These are phyloP conservation scores for Claviceps maximensis DNA, from an alignment of 2,329 filamentous ascomycete genomes.

Conservation along the genomic window DNA sequence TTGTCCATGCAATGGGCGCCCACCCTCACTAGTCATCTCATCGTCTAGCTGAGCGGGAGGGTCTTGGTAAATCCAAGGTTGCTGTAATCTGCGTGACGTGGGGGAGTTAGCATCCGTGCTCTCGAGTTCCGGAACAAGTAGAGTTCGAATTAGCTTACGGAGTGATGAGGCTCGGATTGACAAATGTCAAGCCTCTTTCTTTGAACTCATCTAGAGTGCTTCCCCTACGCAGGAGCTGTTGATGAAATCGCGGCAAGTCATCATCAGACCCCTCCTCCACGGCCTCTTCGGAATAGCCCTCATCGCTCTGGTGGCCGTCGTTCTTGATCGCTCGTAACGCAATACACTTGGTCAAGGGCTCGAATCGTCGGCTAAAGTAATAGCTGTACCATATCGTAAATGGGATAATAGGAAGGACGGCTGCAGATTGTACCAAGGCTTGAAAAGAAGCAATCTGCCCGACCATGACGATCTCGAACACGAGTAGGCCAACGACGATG, in stretches of 20 bases:
- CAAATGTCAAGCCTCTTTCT: conserved; percentile 56
- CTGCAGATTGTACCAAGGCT: conserved; percentile 58
- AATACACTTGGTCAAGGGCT: conserved; percentile 84
- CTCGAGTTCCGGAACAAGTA: background rate
- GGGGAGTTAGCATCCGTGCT: background rate
- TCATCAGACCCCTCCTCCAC: conserved; percentile 24
- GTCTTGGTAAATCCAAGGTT: conserved; percentile 54
- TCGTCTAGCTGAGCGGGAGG: conserved; percentile 28
- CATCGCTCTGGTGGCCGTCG: conserved; percentile 30
- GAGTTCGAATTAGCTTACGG: conserved; percentile 40
- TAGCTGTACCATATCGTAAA: conserved; percentile 83
- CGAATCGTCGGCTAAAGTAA: conserved; percentile 68
- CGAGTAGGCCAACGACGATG: conserved; percentile 68
- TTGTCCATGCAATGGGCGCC: conserved; percentile 9
- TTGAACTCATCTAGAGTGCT: conserved; percentile 60
- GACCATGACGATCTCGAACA: conserved; percentile 86
- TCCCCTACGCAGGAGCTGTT: conserved; percentile 34
- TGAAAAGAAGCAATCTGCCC: conserved; percentile 66
- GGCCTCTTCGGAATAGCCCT: conserved; percentile 22
- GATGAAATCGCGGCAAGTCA: conserved; percentile 29
- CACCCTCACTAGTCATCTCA: conserved; percentile 15
- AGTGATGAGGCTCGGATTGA: conserved; percentile 61
- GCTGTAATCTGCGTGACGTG: conserved; percentile 38
- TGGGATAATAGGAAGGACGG: conserved; percentile 64
- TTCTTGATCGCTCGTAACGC: conserved; percentile 72